phyloP scores from a whole-genome alignment of 768 basidiomycete genomes.

The Pleurotus ostreatus region DNA sequence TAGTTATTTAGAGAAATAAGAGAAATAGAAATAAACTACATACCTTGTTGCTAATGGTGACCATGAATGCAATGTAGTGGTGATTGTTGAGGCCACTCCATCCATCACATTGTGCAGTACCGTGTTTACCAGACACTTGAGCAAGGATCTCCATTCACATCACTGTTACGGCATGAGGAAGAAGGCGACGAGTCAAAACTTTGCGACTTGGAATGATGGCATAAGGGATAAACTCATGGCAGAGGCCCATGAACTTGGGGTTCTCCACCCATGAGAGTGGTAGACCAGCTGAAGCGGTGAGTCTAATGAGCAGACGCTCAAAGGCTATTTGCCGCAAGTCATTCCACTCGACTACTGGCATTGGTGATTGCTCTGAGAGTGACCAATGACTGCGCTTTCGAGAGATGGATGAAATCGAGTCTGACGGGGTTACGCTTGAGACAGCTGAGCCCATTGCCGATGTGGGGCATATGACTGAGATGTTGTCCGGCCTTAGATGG shows the following conservation, averaged over 20 bases:
- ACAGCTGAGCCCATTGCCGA: too few relatives aligned
- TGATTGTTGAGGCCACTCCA: conserved; percentile 29
- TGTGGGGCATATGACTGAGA: too few relatives aligned
- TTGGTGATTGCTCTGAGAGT: too few relatives aligned
- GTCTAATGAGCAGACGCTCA: neutral
- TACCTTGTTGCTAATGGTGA: conserved; percentile 16
- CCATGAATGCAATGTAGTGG: conserved; percentile 30
- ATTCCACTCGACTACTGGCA: too few relatives aligned
- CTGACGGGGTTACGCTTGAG: too few relatives aligned
- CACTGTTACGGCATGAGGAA: conserved; percentile 5
- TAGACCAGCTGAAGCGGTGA: conserved; percentile 16
- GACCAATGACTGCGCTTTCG: too few relatives aligned
- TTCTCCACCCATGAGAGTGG: conserved; percentile 19
- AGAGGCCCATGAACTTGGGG: conserved; percentile 14
- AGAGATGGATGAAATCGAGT: too few relatives aligned
- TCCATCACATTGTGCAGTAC: conserved; percentile 29
- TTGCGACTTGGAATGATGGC: neutral
- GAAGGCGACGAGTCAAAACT: conserved; percentile 11
- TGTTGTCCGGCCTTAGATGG: too few relatives aligned
- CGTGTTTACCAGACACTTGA: conserved; percentile 12
- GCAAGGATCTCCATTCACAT: neutral
- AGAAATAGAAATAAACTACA: conserved; percentile 8
- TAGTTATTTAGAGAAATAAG: conserved; percentile 1
- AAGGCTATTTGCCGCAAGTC: neutral
- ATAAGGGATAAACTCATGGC: conserved; percentile 12